A percentile compares a stretch with the other conserved stretches of the same genome.
These are phyloP conservation scores for Chytriomyces sp. DNA, from an alignment of 192 early-diverging fungal species.

Conservation along the genomic window DNA sequence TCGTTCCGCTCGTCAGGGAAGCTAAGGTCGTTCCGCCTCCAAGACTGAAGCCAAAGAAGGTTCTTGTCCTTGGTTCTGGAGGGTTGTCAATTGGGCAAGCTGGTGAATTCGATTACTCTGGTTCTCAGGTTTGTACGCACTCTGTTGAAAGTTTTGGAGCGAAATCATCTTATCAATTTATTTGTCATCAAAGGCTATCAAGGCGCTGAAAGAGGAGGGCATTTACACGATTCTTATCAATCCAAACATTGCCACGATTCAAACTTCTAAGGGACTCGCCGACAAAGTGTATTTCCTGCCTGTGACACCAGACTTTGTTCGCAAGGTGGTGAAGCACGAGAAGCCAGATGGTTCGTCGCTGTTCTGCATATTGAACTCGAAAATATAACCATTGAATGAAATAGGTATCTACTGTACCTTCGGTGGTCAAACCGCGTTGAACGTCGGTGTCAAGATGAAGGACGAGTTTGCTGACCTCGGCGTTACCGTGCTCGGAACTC, in stretches of 20 bases:
- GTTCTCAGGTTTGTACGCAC: slow-evolving; percentile 60
- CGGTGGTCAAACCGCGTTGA: slow-evolving; percentile 98
- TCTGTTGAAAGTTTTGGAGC: slow-evolving; percentile 31
- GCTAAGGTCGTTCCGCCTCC: slow-evolving; percentile 50
- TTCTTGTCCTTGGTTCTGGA: slow-evolving; percentile 93
- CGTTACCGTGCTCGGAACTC: slow-evolving; percentile 90
- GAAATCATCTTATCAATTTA: slow-evolving; percentile 13
- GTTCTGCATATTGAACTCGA: not conserved
- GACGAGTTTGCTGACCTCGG: slow-evolving; percentile 88
- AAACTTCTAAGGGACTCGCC: slow-evolving; percentile 95
- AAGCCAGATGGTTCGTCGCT: slow-evolving; percentile 79
- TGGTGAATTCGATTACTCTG: slow-evolving; percentile 99
- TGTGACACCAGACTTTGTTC: slow-evolving; percentile 90
- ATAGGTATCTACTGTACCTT: slow-evolving; percentile 91
- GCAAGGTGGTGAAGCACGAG: slow-evolving; percentile 93
- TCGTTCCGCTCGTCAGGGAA: slow-evolving; percentile 76
- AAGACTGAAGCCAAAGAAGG: slow-evolving; percentile 79
- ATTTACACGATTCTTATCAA: slow-evolving; percentile 98
- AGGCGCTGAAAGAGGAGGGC: slow-evolving; percentile 95
- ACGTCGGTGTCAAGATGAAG: slow-evolving; percentile 92
- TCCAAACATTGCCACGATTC: slow-evolving; percentile 99
- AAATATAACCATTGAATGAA: not conserved
- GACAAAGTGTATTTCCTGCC: slow-evolving; percentile 99
- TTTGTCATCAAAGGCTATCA: slow-evolving; percentile 79
- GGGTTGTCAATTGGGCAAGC: slow-evolving; percentile 98